Percentiles rank a stretch among this genome's conserved stretches.
Conservation (phyloP, 1,284 basidiomycete genomes). For the Ustilago shanxiensis region DNA sequence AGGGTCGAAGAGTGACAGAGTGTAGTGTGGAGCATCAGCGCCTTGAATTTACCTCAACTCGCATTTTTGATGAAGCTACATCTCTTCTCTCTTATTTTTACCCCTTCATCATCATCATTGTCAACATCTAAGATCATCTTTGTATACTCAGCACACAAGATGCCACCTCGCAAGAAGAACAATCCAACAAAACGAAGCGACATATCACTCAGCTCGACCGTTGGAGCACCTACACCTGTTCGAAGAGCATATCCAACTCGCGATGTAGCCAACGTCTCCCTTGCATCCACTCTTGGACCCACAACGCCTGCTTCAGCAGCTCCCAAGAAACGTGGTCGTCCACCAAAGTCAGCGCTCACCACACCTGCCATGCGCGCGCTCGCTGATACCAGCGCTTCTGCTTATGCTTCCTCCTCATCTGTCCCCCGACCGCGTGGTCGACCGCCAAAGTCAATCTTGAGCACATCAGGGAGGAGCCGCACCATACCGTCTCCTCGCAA, state of each 20-base stretch:
- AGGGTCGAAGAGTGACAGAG: no score
- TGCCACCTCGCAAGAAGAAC: slow-evolving; percentile 8
- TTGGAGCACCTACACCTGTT: slow-evolving; percentile 32
- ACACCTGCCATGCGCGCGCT: slow-evolving; percentile 24
- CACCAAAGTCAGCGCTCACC: slow-evolving; percentile 22
- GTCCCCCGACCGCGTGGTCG: slow-evolving; percentile 20
- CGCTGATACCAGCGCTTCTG: slow-evolving; percentile 14
- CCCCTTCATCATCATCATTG: slow-evolving; percentile 12
- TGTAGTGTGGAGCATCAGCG: not conserved
- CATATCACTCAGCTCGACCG: slow-evolving; percentile 39
- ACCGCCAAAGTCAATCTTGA: slow-evolving; percentile 30
- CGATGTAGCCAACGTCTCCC: slow-evolving; percentile 20
- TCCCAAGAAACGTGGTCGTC: slow-evolving; percentile 19
- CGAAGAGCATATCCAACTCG: slow-evolving; percentile 2
- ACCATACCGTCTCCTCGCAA: slow-evolving; percentile 5
- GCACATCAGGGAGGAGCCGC: slow-evolving; percentile 14
- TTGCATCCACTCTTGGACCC: slow-evolving; percentile 24
- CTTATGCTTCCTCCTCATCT: slow-evolving; percentile 14
- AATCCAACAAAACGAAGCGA: slow-evolving; percentile 22
- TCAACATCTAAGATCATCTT: not conserved
- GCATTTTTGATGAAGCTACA: slow-evolving; percentile 19
- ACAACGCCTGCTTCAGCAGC: slow-evolving; percentile 14
- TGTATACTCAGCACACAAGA: not conserved
- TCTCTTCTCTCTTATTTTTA: no score
- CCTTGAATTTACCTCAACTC: slow-evolving; percentile 8